A percentile compares a stretch with the other conserved stretches of the same genome.
phyloP scores from a whole-genome alignment of 139 green algal genomes.

The Gonium pectorale region DNA sequence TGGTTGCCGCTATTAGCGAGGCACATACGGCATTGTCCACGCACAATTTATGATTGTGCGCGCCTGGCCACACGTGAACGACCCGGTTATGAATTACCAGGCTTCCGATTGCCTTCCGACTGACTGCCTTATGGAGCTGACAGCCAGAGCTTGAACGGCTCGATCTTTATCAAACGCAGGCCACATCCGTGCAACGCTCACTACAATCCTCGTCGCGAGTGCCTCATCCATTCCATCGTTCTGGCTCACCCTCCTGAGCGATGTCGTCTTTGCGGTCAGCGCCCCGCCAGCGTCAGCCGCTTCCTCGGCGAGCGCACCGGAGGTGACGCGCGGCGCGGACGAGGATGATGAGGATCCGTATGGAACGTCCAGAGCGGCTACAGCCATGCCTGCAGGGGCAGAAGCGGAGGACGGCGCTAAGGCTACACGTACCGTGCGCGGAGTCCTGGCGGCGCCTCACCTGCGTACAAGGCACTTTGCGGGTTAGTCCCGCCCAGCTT shows the following conservation, averaged over 20 bases:
- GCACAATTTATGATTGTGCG: too few species aligned
- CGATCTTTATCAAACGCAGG: too few species aligned
- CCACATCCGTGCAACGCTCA: conserved; percentile 72
- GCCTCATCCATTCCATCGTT: conserved; percentile 58
- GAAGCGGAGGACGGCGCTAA: not conserved
- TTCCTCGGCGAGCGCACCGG: not conserved
- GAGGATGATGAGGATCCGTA: conserved; percentile 4
- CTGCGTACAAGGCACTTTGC: conserved; percentile 25
- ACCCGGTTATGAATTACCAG: too few species aligned
- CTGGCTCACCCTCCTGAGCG: conserved; percentile 74
- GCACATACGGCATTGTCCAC: too few species aligned
- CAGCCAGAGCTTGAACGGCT: too few species aligned
- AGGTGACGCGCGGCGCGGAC: not conserved
- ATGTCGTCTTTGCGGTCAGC: conserved; percentile 69
- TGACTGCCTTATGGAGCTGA: too few species aligned
- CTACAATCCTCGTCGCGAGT: conserved; percentile 67
- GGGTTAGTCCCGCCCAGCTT: not conserved
- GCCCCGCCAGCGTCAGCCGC: not conserved
- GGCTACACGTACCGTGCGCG: conserved; percentile 18
- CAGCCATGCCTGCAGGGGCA: not conserved
- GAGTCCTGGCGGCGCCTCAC: conserved; percentile 19
- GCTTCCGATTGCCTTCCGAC: too few species aligned
- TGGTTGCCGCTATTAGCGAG: too few species aligned
- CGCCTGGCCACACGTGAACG: too few species aligned
- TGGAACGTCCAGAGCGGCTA: not conserved